Percentiles rank a stretch among this genome's conserved stretches.
Conservation (phyloP, 768 basidiomycete species). For the Psilocybe tampanensis region DNA sequence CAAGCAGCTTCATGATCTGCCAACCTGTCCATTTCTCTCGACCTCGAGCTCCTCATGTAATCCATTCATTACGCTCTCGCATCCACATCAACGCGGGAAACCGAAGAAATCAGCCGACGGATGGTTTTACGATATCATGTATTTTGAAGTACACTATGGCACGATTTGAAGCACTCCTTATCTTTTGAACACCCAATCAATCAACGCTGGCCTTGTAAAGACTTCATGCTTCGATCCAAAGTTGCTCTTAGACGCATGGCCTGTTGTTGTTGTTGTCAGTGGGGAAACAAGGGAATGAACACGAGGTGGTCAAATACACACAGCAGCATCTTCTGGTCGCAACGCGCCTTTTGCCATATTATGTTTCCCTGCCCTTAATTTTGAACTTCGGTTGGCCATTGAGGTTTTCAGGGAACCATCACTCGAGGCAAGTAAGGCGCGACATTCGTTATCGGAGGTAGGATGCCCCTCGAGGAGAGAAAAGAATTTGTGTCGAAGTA, state of each 20-base stretch:
- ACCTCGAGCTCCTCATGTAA: neutral
- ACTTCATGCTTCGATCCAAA: slow-evolving; percentile 56
- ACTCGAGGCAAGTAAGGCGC: slow-evolving; percentile 52
- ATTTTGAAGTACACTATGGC: neutral
- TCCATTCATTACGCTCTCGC: neutral
- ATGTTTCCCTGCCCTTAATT: slow-evolving; percentile 69
- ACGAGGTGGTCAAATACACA: slow-evolving; percentile 36
- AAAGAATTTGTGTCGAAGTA: slow-evolving; percentile 87
- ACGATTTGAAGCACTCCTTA: no score
- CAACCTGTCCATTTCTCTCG: slow-evolving; percentile 2
- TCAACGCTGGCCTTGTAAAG: slow-evolving; percentile 32
- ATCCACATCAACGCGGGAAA: neutral
- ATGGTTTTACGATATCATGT: neutral
- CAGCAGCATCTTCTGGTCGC: slow-evolving; percentile 82
- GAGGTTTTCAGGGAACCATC: slow-evolving; percentile 42
- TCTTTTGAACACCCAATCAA: neutral
- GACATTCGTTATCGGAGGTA: slow-evolving; percentile 75
- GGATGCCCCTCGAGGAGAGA: slow-evolving; percentile 71
- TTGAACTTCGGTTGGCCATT: slow-evolving; percentile 47
- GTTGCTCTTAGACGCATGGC: slow-evolving; percentile 70
- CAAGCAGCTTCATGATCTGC: slow-evolving; percentile 35
- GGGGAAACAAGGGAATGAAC: neutral
- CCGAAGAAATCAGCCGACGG: neutral
- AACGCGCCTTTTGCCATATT: slow-evolving; percentile 90
- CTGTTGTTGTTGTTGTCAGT: slow-evolving; percentile 33